Base-by-base conservation (phyloP, 305 asterid species). In the Solanum hybrid region DNA sequence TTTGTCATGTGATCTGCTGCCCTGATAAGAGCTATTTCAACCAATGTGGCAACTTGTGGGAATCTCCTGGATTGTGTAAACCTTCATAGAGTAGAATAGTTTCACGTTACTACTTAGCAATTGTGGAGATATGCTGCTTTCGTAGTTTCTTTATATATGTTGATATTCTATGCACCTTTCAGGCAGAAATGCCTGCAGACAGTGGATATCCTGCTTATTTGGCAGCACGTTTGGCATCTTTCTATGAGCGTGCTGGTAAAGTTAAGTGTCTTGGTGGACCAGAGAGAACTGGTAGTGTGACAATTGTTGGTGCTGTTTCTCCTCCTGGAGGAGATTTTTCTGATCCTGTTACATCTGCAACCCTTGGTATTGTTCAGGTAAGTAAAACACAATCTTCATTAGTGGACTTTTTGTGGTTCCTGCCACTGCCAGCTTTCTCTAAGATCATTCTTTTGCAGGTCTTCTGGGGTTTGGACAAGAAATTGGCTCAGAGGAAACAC, bases 111-210 rank as follows among this genome's bases (percentile, higher is more conserved):
- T 32, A 61, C 78, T 85, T 85, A 1, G 14, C 51, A 65, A 61
- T 61, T 57, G 51, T 86, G 88, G 32, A 86, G 88, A 83, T 31
- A 57, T 11, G 27, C 33, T 41, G 88, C 12, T 86, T 86, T 33
- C 22, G 22, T 86, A 33, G 78, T 61, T n/a, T 14, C 51, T 85
- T 84, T 39, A 32, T 61, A 13, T n/a, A 32, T 85, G 77, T 11
- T 61, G 78, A 32, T 12, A 31, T 27, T 2, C 31, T 33, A 57
- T 85, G 78, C 32, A 61, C 78, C 32, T 36, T 93, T 84, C 94
- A 97, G 99, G 99, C 99, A 84, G 99, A 97, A 93, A 97, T 97
- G 99, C 99, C 99, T 91, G 99, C 99, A 34, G 99, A 97, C 90
- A 97, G 99, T 96, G 99, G 99, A 72, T 97, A 97, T 93, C 99